These are phyloP conservation scores for Candida lessepsii DNA, from an alignment of 805 yeast genomes.

Conservation along the genomic window DNA sequence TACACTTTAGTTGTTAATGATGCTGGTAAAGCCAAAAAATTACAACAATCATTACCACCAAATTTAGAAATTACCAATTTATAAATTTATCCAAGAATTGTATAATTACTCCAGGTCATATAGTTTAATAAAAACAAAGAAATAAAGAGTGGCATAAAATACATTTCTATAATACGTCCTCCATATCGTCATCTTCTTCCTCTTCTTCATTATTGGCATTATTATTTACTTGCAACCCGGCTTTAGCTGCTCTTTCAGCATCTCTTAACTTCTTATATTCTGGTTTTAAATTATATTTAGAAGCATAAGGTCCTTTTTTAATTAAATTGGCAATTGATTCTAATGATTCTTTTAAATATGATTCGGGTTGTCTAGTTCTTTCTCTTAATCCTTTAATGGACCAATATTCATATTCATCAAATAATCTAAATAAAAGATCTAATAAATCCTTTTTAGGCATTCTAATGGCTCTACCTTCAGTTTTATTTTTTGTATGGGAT, in stretches of 20 bases:
- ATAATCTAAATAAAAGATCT: conserved; percentile 82
- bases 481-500: conserved; percentile 42
- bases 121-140: conserved; percentile 4
- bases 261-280: conserved; percentile 82
- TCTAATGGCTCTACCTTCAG: conserved; percentile 86
- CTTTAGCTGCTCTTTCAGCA: conserved; percentile 67
- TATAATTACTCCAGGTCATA: conserved; percentile 13
- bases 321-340: conserved; percentile 87
- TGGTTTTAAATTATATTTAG: conserved; percentile 84
- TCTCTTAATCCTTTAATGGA: conserved; percentile 90
- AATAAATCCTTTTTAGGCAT: conserved; percentile 90
- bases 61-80: conserved; percentile 65
- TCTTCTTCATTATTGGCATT: conserved; percentile 47
- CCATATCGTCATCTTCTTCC: conserved; percentile 73
- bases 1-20: conserved; percentile 96
- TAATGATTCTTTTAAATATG: conserved; percentile 83
- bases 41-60: conserved; percentile 97
- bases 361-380: conserved; percentile 93
- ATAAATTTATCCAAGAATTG: conserved; percentile 25
- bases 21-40: conserved; percentile 95
- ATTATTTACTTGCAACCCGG: conserved; percentile 48
- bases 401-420: conserved; percentile 97
- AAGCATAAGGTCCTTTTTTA: conserved; percentile 94
- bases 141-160: neutral
- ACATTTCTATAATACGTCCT: conserved; percentile 52